Base-by-base conservation (phyloP, 2,329 filamentous ascomycete species). In the Fusarium tjaetaba region DNA sequence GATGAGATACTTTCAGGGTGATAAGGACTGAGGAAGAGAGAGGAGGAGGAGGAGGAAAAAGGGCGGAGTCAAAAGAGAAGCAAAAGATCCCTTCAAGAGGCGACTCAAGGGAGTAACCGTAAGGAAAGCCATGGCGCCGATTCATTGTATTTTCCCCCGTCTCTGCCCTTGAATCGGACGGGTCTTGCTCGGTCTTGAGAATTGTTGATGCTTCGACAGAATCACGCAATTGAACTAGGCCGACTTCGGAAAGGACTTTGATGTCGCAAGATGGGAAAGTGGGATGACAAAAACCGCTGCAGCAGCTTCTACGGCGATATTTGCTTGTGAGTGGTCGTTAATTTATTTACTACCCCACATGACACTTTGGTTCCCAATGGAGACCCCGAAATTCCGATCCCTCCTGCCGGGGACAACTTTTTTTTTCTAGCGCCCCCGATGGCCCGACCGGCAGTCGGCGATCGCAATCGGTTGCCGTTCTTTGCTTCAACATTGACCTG, bases 211-310 rank as follows among this genome's bases (percentile, higher is more conserved):
- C 65, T 73, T 78, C 68, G 72, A 78, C 59, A 74, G 77, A 82
- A 83, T 83, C 82, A 83, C 82, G 82, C 82, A 83, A 83, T 83
- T 80, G 72, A 53, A 48, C 78, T 79, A 79, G 68, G 51, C 81
- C 77, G 46, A 59, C 75, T 78, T 66, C 28, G 79, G 81, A 68
- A 74, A 81, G 80, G 80, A 75, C 49, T 36, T 71, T 49, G 64
- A 73, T 77, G 70, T 69, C 72, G 74, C 70, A 72, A 77, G 65
- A 67, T 56, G 61, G 46, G 42, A 72, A 61, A 60, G 48, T 59
- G 59, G 51, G 51, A 38, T 70, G 69, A 73, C 58, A 73, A 70
- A 74, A 75, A 62, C 4, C 9, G 6, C 32, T 11, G 28, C 2
- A 10, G 24, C 56, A 70, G 13, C 2, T 15, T 14, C 13, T 1